These are phyloP conservation scores for Ambrosia trifida DNA, from an alignment of 129 eudicot genomes.

Conservation along the genomic window DNA sequence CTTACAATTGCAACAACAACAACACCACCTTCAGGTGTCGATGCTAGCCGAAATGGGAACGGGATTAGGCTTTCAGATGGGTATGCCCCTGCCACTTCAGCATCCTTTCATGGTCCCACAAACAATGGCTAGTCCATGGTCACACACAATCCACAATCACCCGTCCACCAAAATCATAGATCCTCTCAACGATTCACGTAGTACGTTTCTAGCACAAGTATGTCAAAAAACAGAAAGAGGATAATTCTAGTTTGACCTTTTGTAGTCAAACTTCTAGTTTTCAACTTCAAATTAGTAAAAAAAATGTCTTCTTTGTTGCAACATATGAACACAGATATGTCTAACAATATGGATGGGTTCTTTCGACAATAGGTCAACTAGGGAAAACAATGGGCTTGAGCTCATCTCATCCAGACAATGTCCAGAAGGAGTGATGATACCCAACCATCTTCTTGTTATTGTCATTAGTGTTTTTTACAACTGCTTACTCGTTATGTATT, in stretches of 20 bases:
- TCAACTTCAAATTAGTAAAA: neutral
- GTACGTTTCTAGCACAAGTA: constrained; percentile 60
- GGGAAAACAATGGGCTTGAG: constrained; percentile 33
- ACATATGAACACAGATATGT: constrained; percentile 70
- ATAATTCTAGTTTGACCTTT: neutral
- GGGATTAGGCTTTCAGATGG: constrained; percentile 74
- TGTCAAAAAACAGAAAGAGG: constrained; percentile 17
- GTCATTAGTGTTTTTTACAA: constrained; percentile 1
- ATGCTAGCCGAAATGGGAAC: constrained; percentile 75
- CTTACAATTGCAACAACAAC: constrained; percentile 42
- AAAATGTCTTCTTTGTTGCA: constrained; percentile 37
- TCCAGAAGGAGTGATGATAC: constrained; percentile 33
- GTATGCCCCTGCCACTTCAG: constrained; percentile 44
- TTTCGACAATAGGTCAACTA: constrained; percentile 53
- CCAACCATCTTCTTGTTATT: constrained; percentile 25
- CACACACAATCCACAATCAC: constrained; percentile 38
- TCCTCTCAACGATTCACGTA: constrained; percentile 50
- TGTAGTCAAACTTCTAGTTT: neutral
- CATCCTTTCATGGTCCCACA: constrained; percentile 44
- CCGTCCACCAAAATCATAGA: constrained; percentile 37
- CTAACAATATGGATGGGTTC: constrained; percentile 66
- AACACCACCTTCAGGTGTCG: constrained; percentile 73
- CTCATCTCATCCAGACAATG: constrained; percentile 32
- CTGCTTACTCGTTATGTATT: constrained; percentile 14
- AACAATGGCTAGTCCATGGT: constrained; percentile 31